A percentile compares a stretch with the other conserved stretches of the same genome.
Conservation (phyloP, 2,329 filamentous ascomycete genomes). For the Monilinia fructigena region DNA sequence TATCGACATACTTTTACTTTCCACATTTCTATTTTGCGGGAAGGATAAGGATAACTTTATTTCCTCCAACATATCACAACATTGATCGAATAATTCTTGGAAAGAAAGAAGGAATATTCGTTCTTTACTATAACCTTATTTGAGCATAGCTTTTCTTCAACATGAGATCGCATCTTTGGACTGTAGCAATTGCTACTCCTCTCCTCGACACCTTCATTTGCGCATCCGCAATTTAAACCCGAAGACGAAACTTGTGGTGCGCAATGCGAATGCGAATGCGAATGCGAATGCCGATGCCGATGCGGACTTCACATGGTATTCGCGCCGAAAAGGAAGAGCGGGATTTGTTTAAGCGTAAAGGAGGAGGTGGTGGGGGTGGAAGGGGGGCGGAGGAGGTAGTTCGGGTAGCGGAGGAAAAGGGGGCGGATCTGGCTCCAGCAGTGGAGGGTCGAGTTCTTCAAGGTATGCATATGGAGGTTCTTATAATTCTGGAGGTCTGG, state of each 20-base stretch:
- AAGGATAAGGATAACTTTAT: not conserved
- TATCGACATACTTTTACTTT: no score
- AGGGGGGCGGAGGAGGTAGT: conserved; percentile 51
- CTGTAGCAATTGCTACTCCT: conserved; percentile 29
- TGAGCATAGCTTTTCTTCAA: not conserved
- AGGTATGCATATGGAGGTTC: conserved; percentile 34
- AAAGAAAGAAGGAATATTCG: no score
- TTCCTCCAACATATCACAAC: not conserved
- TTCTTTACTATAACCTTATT: not conserved
- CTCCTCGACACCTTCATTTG: conserved; percentile 25
- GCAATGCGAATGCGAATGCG: conserved; percentile 23
- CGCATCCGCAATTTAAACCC: conserved; percentile 30
- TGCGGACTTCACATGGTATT: conserved; percentile 6
- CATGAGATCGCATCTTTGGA: conserved; percentile 30
- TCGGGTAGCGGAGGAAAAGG: not conserved
- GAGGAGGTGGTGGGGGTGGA: conserved; percentile 58
- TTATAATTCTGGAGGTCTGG: conserved; percentile 12
- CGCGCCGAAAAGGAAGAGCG: conserved; percentile 24
- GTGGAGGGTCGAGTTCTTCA: conserved; percentile 34
- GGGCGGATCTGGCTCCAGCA: conserved; percentile 28
- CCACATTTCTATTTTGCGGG: not conserved
- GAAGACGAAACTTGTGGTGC: conserved; percentile 28
- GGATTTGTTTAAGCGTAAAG: conserved; percentile 59
- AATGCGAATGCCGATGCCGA: not conserved
- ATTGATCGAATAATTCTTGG: not conserved